These are phyloP conservation scores for Rubus parviflorus DNA, from an alignment of 306 rosid genomes.

Conservation along the genomic window DNA sequence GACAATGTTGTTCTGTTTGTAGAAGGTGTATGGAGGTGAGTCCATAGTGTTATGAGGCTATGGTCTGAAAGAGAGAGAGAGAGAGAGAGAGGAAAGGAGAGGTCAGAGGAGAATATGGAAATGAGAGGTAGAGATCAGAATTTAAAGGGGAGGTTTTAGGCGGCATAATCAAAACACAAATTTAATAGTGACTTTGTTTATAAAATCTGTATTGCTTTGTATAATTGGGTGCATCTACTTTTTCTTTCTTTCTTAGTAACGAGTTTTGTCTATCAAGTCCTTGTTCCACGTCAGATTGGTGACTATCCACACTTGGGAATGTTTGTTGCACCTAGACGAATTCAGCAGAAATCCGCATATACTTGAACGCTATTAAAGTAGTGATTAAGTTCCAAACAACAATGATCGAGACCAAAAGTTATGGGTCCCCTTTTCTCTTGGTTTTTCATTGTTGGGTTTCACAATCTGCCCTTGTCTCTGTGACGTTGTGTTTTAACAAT, in stretches of 20 bases:
- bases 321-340: too few relatives aligned
- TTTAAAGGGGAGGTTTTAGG: slow-evolving; percentile 52
- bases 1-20: slow-evolving; percentile 36
- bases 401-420: too few relatives aligned
- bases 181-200: slow-evolving; percentile 1
- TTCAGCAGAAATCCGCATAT: too few relatives aligned
- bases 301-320: neutral
- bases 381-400: too few relatives aligned
- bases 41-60: slow-evolving; percentile 47
- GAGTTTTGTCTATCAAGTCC: neutral
- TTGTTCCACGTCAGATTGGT: neutral
- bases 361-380: too few relatives aligned
- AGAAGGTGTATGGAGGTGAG: slow-evolving; percentile 40
- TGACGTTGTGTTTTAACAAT: too few relatives aligned
- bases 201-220: neutral
- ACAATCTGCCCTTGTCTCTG: too few relatives aligned
- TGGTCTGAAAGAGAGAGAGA: neutral
- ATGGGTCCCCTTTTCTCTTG: too few relatives aligned
- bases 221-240: neutral
- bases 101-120: slow-evolving; percentile 34
- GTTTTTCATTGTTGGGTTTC: too few relatives aligned
- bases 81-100: slow-evolving; percentile 22
- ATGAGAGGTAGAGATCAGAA: slow-evolving; percentile 38
- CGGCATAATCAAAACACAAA: slow-evolving; percentile 32
- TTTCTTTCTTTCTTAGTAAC: neutral